These are phyloP conservation scores for Fagopyrum tataricum DNA, from an alignment of 148 eudicot species.

Conservation along the genomic window DNA sequence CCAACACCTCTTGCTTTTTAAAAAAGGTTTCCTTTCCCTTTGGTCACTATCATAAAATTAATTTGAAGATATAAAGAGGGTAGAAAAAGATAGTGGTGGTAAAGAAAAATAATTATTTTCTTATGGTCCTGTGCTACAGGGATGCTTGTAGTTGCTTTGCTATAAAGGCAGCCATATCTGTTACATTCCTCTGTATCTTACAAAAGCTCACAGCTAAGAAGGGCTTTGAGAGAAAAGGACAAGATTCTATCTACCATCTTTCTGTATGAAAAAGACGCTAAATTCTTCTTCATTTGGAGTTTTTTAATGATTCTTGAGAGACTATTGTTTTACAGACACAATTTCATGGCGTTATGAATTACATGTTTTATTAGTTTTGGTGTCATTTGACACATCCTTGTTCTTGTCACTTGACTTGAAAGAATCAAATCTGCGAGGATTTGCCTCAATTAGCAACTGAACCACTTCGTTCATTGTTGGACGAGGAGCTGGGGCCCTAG, in stretches of 20 bases:
- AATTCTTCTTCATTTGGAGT: constrained; percentile 15
- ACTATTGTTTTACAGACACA: constrained; percentile 4
- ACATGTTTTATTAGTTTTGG: constrained; percentile 25
- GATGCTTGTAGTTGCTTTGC: constrained; percentile 49
- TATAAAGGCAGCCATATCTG: constrained; percentile 47
- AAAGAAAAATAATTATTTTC: constrained; percentile 43
- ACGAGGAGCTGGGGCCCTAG: constrained; percentile 46
- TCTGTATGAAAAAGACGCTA: constrained; percentile 19
- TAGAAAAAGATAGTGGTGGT: constrained; percentile 22
- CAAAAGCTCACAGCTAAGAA: constrained; percentile 35
- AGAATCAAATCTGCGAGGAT: constrained; percentile 60
- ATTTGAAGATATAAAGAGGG: constrained; percentile 21
- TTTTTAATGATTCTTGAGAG: neutral
- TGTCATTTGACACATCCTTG: constrained; percentile 31
- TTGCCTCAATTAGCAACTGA: constrained; percentile 64
- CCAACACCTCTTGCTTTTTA: constrained; percentile 20
- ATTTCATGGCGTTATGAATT: neutral
- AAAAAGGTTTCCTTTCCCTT: constrained; percentile 30
- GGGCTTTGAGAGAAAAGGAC: constrained; percentile 19
- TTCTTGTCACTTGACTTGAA: constrained; percentile 46
- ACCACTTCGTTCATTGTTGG: constrained; percentile 84
- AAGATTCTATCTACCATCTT: constrained; percentile 34
- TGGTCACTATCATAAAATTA: constrained; percentile 34
- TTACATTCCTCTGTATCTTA: constrained; percentile 50
- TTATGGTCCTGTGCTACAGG: constrained; percentile 35